These are phyloP conservation scores for Simplicillium aogashimaense DNA, from an alignment of 2,329 filamentous ascomycete genomes.

Conservation along the genomic window DNA sequence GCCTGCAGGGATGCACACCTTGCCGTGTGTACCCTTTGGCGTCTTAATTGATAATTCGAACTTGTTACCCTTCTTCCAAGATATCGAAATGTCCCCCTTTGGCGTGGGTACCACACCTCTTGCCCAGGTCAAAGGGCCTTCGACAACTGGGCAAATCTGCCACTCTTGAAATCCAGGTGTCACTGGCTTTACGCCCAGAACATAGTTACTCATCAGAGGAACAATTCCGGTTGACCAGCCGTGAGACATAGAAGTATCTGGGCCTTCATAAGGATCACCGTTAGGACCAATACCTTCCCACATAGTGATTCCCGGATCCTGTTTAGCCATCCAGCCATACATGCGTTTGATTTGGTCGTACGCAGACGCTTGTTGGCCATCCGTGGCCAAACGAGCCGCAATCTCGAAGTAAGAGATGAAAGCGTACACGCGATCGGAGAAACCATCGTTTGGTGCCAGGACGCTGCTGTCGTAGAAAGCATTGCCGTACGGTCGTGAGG, in stretches of 20 bases:
- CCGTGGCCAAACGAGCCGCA: conserved; percentile 31
- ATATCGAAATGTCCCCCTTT: conserved; percentile 8
- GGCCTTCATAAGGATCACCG: conserved; percentile 32
- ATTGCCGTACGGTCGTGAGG: conserved; percentile 33
- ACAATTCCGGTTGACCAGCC: conserved; percentile 42
- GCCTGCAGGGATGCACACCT: conserved; percentile 1
- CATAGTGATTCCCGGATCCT: conserved; percentile 35
- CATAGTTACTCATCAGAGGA: conserved; percentile 32
- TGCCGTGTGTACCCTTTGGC: not conserved
- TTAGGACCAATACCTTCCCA: conserved; percentile 40
- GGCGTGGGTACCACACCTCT: conserved; percentile 32
- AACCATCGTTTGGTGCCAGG: conserved; percentile 19
- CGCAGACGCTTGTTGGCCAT: conserved; percentile 20
- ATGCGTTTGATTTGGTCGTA: conserved; percentile 34
- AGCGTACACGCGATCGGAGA: conserved; percentile 36
- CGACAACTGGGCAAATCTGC: conserved; percentile 24
- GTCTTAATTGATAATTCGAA: conserved; percentile 1
- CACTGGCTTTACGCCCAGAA: conserved; percentile 35
- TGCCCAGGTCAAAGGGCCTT: conserved; percentile 28
- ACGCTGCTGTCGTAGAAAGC: conserved; percentile 39
- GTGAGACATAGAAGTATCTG: conserved; percentile 38
- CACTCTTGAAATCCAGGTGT: conserved; percentile 32
- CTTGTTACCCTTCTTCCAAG: conserved; percentile 5
- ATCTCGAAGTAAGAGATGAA: conserved; percentile 44
- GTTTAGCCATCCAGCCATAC: conserved; percentile 38